Evolutionary conservation across 345 rosid genomes (phyloP).

Genomic region (Populus deltoides): DNA sequence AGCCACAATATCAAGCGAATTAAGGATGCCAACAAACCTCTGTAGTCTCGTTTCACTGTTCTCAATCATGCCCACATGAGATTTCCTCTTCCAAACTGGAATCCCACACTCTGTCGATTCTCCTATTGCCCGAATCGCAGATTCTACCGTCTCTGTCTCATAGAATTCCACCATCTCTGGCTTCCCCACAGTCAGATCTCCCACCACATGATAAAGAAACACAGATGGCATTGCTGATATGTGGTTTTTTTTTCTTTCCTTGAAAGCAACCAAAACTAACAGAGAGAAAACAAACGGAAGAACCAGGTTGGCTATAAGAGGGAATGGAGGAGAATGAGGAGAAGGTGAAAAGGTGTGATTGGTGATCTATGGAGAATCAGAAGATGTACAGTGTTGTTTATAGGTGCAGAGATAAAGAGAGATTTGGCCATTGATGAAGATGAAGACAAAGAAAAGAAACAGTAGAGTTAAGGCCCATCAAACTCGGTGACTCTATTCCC

Average conservation of each 20-base stretch:
- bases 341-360: slow-evolving; percentile 59
- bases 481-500: not conserved
- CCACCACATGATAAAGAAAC: slow-evolving; percentile 85
- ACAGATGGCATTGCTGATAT: slow-evolving; percentile 70
- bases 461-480: slow-evolving; percentile 16
- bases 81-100: slow-evolving; percentile 83
- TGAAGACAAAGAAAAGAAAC: not conserved
- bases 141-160: slow-evolving; percentile 82
- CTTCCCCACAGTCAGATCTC: slow-evolving; percentile 98
- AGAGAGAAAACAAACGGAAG: not conserved
- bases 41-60: slow-evolving; percentile 66
- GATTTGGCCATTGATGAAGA: slow-evolving; percentile 21
- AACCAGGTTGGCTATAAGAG: slow-evolving; percentile 48
- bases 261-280: not conserved
- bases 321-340: slow-evolving; percentile 79
- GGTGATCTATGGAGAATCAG: slow-evolving; percentile 47
- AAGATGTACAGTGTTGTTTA: not conserved
- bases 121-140: slow-evolving; percentile 78
- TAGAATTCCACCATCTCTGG: slow-evolving; percentile 83
- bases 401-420: not conserved
- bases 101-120: slow-evolving; percentile 91
- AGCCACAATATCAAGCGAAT: slow-evolving; percentile 77
- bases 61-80: slow-evolving; percentile 52
- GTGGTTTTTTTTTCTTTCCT: not conserved
- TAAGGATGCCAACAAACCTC: slow-evolving; percentile 85